These are phyloP conservation scores for Diaporthe amygdali DNA, from an alignment of 2,329 filamentous ascomycete species.

Conservation along the genomic window DNA sequence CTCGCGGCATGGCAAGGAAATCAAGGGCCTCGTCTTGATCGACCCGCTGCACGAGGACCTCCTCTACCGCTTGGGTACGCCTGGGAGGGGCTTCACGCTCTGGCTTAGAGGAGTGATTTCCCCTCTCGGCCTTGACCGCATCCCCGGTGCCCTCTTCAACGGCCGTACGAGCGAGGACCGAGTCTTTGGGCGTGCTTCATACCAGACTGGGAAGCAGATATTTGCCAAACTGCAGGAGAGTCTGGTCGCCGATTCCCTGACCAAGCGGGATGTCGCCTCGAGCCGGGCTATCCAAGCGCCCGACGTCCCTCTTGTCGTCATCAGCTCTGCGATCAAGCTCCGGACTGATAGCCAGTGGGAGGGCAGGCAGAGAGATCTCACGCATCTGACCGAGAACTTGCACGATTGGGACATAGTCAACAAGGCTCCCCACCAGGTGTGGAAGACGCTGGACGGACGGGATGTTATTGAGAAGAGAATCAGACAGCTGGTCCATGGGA, in stretches of 20 bases:
- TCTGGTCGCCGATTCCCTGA: conserved; percentile 83
- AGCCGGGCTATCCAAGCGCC: conserved; percentile 79
- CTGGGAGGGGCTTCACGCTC: conserved; percentile 78
- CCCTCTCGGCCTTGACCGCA: conserved; percentile 82
- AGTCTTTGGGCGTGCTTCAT: conserved; percentile 79
- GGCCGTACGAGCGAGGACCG: conserved; percentile 83
- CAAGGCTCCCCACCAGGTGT: conserved; percentile 84
- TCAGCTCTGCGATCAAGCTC: conserved; percentile 80
- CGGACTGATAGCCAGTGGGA: conserved; percentile 76
- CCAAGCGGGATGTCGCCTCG: conserved; percentile 79
- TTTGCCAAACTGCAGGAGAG: conserved; percentile 94
- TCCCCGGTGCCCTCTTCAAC: conserved; percentile 80
- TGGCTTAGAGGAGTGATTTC: conserved; percentile 88
- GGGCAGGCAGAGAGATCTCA: conserved; percentile 83
- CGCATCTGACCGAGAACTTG: conserved; percentile 78
- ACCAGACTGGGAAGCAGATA: conserved; percentile 82
- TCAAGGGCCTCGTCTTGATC: conserved; percentile 82
- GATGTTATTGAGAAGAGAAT: conserved; percentile 80
- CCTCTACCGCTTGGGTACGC: conserved; percentile 68
- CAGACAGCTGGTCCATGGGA: conserved; percentile 63
- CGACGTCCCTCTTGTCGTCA: conserved; percentile 77
- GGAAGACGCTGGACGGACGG: conserved; percentile 76
- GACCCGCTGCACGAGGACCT: conserved; percentile 91
- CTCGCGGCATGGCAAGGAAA: conserved; percentile 75
- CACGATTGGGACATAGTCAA: conserved; percentile 86